These are phyloP conservation scores for Flaveria sonorensis DNA, from an alignment of 129 eudicot species.

Conservation along the genomic window DNA sequence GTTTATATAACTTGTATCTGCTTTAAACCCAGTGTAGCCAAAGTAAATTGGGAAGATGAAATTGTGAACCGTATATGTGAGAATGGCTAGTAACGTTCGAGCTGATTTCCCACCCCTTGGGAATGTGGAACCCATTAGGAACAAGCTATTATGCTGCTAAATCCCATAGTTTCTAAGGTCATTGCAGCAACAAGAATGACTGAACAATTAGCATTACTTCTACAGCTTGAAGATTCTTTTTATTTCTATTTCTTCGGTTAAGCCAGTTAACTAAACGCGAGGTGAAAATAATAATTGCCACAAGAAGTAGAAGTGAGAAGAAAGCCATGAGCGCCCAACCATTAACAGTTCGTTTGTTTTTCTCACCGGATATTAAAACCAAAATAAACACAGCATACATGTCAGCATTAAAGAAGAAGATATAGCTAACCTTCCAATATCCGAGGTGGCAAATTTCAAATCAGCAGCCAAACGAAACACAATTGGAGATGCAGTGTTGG, in stretches of 20 bases:
- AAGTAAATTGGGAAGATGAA: slow-evolving; percentile 78
- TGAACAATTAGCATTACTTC: slow-evolving; percentile 54
- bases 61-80: slow-evolving; percentile 66
- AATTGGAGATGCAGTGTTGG: slow-evolving; percentile 72
- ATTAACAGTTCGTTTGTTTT: neutral
- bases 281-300: slow-evolving; percentile 45
- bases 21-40: slow-evolving; percentile 75
- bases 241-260: slow-evolving; percentile 58
- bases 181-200: slow-evolving; percentile 57
- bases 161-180: slow-evolving; percentile 64
- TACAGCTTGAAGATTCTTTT: slow-evolving; percentile 55
- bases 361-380: slow-evolving; percentile 44
- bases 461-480: slow-evolving; percentile 66
- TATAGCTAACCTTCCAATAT: slow-evolving; percentile 71
- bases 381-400: slow-evolving; percentile 49
- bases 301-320: slow-evolving; percentile 39
- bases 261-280: slow-evolving; percentile 50
- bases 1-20: slow-evolving; percentile 48
- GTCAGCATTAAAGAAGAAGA: slow-evolving; percentile 59
- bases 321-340: slow-evolving; percentile 42
- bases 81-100: slow-evolving; percentile 63
- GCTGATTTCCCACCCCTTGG: slow-evolving; percentile 81
- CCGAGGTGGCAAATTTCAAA: slow-evolving; percentile 62
- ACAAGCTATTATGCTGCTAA: slow-evolving; percentile 68
- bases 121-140: slow-evolving; percentile 65